Base-by-base conservation (phyloP, 2,329 filamentous ascomycete species). In the Didymella sp. region DNA sequence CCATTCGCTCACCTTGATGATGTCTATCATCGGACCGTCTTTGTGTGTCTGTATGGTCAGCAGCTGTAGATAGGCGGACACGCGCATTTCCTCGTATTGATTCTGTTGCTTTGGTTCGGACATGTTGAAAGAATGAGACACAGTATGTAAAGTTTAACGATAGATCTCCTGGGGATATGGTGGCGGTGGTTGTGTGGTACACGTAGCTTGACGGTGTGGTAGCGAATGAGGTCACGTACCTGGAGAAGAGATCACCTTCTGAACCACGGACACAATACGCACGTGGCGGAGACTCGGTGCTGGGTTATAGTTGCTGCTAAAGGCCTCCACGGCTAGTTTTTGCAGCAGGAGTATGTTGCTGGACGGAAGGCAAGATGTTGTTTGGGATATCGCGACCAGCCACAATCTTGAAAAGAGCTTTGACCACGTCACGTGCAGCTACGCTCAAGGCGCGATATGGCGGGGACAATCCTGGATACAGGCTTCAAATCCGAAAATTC, bases 1-100 rank as follows among this genome's bases (percentile, higher is more conserved):
- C 61, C 80, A 71, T 45, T 79, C 77, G 62, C 73, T 79, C 52
- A 81, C 68, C 28, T 75, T 78, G 51, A 74, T 76, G 47, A 77
- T 73, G 64, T 79, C 78, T 58, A 81, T 72, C 79, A 81, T 81
- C 41, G 62, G 62, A 50, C 55, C 55, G 22, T 57, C 48, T 49
- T 33, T 49, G 37, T 59, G 41, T 56, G 47, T 50, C 48, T 56
- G 33, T n/a, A 43, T 35, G 1, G 50, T 58, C 22, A 58, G 56
- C 17, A 46, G 33, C 45, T 58, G 45, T 22, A 42, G 17, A 41
- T 24, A 33, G 28, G 38, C 44, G 21, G 28, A 50, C 12, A 54
- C 27, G 24, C 40, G 49, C 41, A 42, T 41, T 27, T 30, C 45
- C 4, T 28, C 28, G 11, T 21, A 13, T n/a, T 21, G 13, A 19